phyloP scores from a whole-genome alignment of 495 filamentous ascomycete species.

The Neurospora discreta region DNA sequence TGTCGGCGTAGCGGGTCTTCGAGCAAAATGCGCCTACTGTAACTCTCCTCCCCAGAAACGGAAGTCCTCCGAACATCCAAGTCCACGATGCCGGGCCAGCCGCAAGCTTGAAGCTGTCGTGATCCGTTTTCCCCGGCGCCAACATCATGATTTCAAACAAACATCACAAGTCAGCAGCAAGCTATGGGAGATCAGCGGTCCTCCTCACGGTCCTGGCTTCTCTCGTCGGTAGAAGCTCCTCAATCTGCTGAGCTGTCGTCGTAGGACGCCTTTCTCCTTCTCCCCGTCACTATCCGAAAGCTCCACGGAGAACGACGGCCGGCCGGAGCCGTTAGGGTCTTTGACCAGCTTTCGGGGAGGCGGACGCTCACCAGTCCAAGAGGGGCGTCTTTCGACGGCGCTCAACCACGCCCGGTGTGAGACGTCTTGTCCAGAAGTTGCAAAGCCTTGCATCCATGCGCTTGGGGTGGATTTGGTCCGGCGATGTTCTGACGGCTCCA shows the following conservation, averaged over 20 bases:
- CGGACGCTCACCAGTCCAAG: constrained; percentile 13
- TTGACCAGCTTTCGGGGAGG: constrained; percentile 21
- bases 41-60: not conserved
- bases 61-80: not conserved
- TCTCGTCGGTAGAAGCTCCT: constrained; percentile 16
- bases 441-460: not conserved
- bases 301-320: constrained; percentile 16
- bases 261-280: constrained; percentile 15
- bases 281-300: constrained; percentile 16
- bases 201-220: not conserved
- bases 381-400: constrained; percentile 9
- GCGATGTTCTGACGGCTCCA: not conserved
- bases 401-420: constrained; percentile 11
- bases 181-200: not conserved
- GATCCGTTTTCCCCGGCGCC: not conserved
- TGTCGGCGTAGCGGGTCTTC: not conserved
- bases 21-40: not conserved
- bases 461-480: constrained; percentile 1
- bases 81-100: not conserved
- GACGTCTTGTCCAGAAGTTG: not conserved
- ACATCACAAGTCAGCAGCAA: not conserved
- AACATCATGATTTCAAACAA: not conserved
- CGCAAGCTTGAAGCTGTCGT: not conserved
- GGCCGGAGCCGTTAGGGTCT: constrained; percentile 15
- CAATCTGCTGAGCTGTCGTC: constrained; percentile 15